A percentile compares a stretch with the other conserved stretches of the same genome.
Conservation (phyloP, 1,284 basidiomycete species). For the Blastosporella zonata region DNA sequence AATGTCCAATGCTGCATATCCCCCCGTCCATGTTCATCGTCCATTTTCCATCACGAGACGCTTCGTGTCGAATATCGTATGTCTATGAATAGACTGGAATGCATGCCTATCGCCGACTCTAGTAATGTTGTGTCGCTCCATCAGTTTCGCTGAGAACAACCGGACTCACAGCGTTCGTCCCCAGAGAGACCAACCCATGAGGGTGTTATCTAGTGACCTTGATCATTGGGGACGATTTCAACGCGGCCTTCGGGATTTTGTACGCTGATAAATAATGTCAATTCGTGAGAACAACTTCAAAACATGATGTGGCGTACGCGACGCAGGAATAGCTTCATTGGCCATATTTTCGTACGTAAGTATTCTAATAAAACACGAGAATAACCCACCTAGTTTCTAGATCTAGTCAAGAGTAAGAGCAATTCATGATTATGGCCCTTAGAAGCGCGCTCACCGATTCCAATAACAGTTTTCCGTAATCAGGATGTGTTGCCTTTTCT, state of each 20-base stretch:
- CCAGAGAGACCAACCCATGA: conserved; percentile 82
- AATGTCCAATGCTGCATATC: conserved; percentile 83
- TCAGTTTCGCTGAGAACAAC: neutral
- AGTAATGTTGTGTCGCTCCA: neutral
- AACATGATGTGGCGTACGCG: conserved; percentile 17
- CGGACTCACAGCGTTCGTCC: conserved; percentile 62
- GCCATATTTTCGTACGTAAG: neutral
- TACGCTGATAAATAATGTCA: conserved; percentile 22
- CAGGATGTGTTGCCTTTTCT: conserved; percentile 15
- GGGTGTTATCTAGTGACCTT: conserved; percentile 82
- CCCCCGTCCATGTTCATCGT: conserved; percentile 69
- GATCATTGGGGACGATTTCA: conserved; percentile 84
- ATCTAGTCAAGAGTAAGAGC: conserved; percentile 10
- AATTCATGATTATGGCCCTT: neutral
- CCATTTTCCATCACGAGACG: conserved; percentile 76
- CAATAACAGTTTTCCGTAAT: conserved; percentile 30
- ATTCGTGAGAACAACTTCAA: neutral
- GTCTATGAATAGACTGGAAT: conserved; percentile 27
- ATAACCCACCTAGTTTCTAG: conserved; percentile 18
- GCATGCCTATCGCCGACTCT: conserved; percentile 72
- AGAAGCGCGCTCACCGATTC: conserved; percentile 24
- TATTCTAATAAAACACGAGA: neutral
- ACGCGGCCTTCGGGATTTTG: conserved; percentile 57
- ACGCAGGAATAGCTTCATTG: conserved; percentile 24
- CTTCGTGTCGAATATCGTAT: conserved; percentile 58